Evolutionary conservation across 192 early-diverging fungal species (phyloP), one percentile per base, ranked within the genome.

Genomic region (Lobosporangium transversale): DNA sequence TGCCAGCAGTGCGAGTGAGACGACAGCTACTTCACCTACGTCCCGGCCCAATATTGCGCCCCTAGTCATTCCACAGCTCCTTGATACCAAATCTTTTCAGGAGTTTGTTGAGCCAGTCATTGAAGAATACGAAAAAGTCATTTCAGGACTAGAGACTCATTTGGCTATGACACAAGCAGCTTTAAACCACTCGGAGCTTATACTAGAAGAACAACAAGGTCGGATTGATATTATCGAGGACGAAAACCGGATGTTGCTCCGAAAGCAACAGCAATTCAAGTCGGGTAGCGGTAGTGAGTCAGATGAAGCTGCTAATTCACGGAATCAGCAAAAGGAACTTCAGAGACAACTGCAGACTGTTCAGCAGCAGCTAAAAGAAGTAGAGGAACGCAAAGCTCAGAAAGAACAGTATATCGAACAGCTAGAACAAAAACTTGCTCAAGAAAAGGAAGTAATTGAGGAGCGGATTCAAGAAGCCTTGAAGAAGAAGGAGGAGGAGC

Each of bases 81-180:
- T 26, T 10, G 71, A 75, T 35, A 43, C 66, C 1, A 68, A 57
- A 30, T 60, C 69, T 4, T 76, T 79, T 50, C 58, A 87, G 61
- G 43, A 89, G 61, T 63, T 87, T 64, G 85, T 92, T 54, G 80
- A 86, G 75, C 83, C 90, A n/a, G 85, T 93, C 4, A 85, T 93
- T 61, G 84, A 89, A 50, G 91, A 91, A 56, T 90, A 91, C 69
- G 88, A 90, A 63, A 85, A 83, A 52, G 85, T 82, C 52, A 84
- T 91, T 21, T 82, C 87, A 9, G 71, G 66, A 7, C 76, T 93
- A 15, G 90, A 93, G 55, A 80, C 66, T 14, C 84, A 93, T 54
- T 66, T 93, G 32, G 69, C 78, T n/a, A 61, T 85, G 52, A 74
- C 87, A 3, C 82, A 81, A 29, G 88, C 89, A 20, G 80, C 85